Conservation (phyloP, 805 yeast species). For the Lachancea thermotolerans region DNA sequence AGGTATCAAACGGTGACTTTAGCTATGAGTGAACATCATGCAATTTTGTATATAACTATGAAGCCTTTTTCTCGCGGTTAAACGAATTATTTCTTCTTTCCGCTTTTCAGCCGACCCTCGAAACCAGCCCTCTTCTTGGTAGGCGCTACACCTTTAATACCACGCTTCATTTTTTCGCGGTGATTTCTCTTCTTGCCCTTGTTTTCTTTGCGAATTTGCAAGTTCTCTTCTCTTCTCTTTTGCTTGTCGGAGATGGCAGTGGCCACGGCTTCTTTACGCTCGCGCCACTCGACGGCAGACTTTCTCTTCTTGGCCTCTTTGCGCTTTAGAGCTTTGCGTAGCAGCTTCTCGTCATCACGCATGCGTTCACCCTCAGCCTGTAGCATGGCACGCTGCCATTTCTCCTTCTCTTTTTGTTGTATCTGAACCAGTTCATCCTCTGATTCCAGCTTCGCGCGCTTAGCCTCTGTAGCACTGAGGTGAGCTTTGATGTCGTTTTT, state of each 20-base stretch:
- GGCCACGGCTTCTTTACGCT: constrained; percentile 73
- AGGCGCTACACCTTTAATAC: constrained; percentile 50
- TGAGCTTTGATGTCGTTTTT: constrained; percentile 81
- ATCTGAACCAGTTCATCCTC: constrained; percentile 57
- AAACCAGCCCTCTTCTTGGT: constrained; percentile 75
- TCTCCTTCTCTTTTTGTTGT: constrained; percentile 58
- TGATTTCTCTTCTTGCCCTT: constrained; percentile 75
- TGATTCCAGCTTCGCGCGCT: constrained; percentile 53
- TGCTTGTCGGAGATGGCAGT: constrained; percentile 67
- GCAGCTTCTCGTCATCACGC: constrained; percentile 81
- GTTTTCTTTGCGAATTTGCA: constrained; percentile 76
- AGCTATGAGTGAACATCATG: not conserved
- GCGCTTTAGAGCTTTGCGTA: constrained; percentile 78
- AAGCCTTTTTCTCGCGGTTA: not conserved
- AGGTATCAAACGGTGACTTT: not conserved
- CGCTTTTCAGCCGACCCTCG: constrained; percentile 56
- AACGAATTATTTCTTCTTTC: constrained; percentile 19
- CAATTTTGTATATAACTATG: not conserved
- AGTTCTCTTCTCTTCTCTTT: constrained; percentile 87
- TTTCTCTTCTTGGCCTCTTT: constrained; percentile 78
- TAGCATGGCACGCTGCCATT: constrained; percentile 78
- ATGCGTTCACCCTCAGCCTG: constrained; percentile 86
- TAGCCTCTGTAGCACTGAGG: constrained; percentile 64
- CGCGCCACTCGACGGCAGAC: constrained; percentile 89
- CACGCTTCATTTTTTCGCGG: constrained; percentile 58